Base-by-base conservation (phyloP, 2,329 filamentous ascomycete genomes). In the Cladosporium sp. region DNA sequence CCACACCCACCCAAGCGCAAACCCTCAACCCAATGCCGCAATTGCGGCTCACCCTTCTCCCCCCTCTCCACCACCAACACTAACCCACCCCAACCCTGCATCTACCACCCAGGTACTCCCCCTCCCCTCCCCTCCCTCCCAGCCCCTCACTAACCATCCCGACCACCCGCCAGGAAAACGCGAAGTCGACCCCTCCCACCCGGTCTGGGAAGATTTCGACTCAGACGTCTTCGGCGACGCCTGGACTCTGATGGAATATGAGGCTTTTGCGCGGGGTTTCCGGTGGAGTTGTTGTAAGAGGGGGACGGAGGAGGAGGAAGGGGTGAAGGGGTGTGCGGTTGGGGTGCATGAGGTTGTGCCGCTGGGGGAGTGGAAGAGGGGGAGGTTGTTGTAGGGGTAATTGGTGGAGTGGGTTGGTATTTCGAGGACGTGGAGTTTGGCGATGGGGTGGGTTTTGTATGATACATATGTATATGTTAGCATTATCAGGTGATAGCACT, bases 171-270 rank as follows among this genome's bases (percentile, higher is more conserved):
- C 36, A 48, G 45, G 45, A 15, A 35, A 39, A 20, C 36, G 45
- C 27, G 45, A 40, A 22, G 45, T 48, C 29, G 30, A 48, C 25
- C 2, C 16, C 27, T 7, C 27, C 2, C 45, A 48, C 18, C 7
- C 11, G 3, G 45, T 48, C 8, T 48, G 45, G 45, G 18, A 48
- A 2, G 16, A 48, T 4, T 48, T 48, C 13, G 45, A 48, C 18
- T 36, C 45, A 4, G 29, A 48, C 13, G 11, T 40, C 5, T 36
- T 32, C 16, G 45, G 45, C 27, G 45, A 48, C 4, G 45, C 35
- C 2, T 48, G 45, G 45, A 48, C 45, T 15, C 27, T 48, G 36
- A 48, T 48, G 45, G 45, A 40, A 8, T 40, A 48, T 11, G 36
- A 39, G n/a, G 25, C 12, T 9, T 48, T 48, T 7, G 27, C 18